Percentiles rank a stretch among this genome's conserved stretches.
Conservation (phyloP, 2,329 filamentous ascomycete species). For the Metarhizium guizhouense region DNA sequence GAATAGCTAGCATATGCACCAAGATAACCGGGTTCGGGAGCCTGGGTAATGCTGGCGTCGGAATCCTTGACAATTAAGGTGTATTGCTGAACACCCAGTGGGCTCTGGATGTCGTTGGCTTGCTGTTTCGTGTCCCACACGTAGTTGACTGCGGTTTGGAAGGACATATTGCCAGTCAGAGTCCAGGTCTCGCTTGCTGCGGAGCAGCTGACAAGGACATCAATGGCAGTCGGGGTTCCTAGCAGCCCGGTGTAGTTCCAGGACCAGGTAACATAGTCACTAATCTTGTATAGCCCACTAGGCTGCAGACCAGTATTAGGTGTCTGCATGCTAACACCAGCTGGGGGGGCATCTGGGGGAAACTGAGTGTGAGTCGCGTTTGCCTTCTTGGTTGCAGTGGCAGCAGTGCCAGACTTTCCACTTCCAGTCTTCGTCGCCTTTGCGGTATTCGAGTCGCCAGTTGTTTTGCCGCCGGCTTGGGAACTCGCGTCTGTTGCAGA, state of each 20-base stretch:
- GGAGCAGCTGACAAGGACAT: slow-evolving; percentile 50
- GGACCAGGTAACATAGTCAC: slow-evolving; percentile 48
- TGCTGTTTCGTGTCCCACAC: slow-evolving; percentile 51
- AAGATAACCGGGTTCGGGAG: slow-evolving; percentile 47
- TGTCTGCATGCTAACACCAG: slow-evolving; percentile 42
- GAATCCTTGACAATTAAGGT: slow-evolving; percentile 55
- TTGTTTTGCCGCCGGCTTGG: slow-evolving; percentile 19
- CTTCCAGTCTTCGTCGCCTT: slow-evolving; percentile 14
- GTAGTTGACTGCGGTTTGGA: slow-evolving; percentile 38
- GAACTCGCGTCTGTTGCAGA: slow-evolving; percentile 1
- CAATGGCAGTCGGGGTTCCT: slow-evolving; percentile 49
- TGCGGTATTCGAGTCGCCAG: slow-evolving; percentile 31
- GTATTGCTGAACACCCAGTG: slow-evolving; percentile 43
- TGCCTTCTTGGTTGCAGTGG: slow-evolving; percentile 14
- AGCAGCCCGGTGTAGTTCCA: slow-evolving; percentile 59
- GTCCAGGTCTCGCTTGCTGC: slow-evolving; percentile 46
- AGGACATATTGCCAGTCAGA: slow-evolving; percentile 55
- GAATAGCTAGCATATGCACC: slow-evolving; percentile 36
- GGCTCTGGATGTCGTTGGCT: slow-evolving; percentile 32
- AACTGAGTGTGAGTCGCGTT: slow-evolving; percentile 30
- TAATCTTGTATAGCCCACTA: slow-evolving; percentile 49
- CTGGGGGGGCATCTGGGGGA: slow-evolving; percentile 36
- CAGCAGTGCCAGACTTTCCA: slow-evolving; percentile 6
- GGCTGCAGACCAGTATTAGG: slow-evolving; percentile 36
- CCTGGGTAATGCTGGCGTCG: slow-evolving; percentile 39